These are phyloP conservation scores for Hygrophila difformis DNA, from an alignment of 257 asterid species.

Conservation along the genomic window DNA sequence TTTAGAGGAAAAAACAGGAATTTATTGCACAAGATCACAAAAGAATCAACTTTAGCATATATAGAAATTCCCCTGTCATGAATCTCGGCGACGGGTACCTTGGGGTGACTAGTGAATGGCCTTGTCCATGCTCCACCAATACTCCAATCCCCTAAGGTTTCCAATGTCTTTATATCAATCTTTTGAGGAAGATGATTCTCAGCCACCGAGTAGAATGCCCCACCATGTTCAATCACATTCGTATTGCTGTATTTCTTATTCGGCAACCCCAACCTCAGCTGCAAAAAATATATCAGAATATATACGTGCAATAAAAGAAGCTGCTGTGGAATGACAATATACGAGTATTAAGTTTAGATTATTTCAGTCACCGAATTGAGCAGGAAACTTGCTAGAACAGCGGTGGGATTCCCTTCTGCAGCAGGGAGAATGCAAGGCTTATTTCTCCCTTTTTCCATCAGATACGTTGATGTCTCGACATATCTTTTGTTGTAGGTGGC, in stretches of 20 bases:
- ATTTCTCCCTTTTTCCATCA: slow-evolving; percentile 18
- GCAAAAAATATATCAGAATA: background rate
- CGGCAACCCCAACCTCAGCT: slow-evolving; percentile 44
- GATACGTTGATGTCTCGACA: slow-evolving; percentile 25
- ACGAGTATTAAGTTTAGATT: background rate
- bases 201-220: slow-evolving; percentile 32
- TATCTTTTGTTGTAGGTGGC: slow-evolving; percentile 26
- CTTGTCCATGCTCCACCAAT: slow-evolving; percentile 29
- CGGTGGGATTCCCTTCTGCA: slow-evolving; percentile 39
- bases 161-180: slow-evolving; percentile 25
- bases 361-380: slow-evolving; percentile 22
- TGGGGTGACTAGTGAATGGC: slow-evolving; percentile 52
- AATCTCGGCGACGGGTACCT: slow-evolving; percentile 34
- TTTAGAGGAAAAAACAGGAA: too few relatives aligned
- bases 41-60: too few relatives aligned
- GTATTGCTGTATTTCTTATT: slow-evolving; percentile 41
- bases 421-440: slow-evolving; percentile 41
- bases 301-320: background rate
- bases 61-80: slow-evolving; percentile 8
- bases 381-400: slow-evolving; percentile 25
- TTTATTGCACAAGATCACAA: too few relatives aligned
- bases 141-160: slow-evolving; percentile 38
- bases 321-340: too few relatives aligned
- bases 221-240: slow-evolving; percentile 35
- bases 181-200: slow-evolving; percentile 41